phyloP scores from a whole-genome alignment of 2,329 filamentous ascomycete species.

The Xylaria hypoxylon region DNA sequence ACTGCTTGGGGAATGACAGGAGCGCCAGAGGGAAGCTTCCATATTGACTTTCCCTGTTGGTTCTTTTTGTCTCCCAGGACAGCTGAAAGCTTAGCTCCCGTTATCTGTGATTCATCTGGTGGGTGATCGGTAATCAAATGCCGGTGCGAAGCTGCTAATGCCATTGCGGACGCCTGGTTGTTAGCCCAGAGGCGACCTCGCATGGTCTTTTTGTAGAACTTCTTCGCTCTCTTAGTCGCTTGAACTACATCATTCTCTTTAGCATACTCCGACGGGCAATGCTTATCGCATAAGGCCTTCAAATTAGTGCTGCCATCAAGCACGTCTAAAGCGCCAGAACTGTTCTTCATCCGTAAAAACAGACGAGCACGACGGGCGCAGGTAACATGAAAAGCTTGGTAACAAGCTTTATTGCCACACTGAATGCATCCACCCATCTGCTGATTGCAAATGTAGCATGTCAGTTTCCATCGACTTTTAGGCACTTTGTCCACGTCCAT shows the following conservation, averaged over 20 bases:
- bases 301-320: constrained; percentile 83
- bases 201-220: constrained; percentile 91
- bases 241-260: constrained; percentile 85
- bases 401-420: constrained; percentile 97
- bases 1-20: constrained; percentile 93
- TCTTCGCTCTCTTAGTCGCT: constrained; percentile 84
- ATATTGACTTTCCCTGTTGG: constrained; percentile 74
- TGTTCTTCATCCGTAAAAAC: constrained; percentile 97
- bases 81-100: constrained; percentile 82
- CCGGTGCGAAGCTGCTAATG: constrained; percentile 79
- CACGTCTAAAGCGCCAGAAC: constrained; percentile 79
- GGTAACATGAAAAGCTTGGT: constrained; percentile 96
- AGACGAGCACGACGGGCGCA: constrained; percentile 89
- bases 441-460: constrained; percentile 96
- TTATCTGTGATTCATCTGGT: constrained; percentile 84
- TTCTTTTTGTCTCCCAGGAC: constrained; percentile 81
- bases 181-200: constrained; percentile 91
- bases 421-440: constrained; percentile 99
- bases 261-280: constrained; percentile 89
- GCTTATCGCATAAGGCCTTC: constrained; percentile 96
- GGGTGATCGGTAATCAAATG: constrained; percentile 74
- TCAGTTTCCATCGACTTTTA: constrained; percentile 90
- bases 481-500: constrained; percentile 98
- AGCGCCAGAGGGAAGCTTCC: constrained; percentile 94
- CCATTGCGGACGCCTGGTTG: constrained; percentile 84